Evolutionary conservation across 23 red algal species (phyloP), one percentile per base, ranked within the genome.

Genomic region (Gracilaria domingensis): DNA sequence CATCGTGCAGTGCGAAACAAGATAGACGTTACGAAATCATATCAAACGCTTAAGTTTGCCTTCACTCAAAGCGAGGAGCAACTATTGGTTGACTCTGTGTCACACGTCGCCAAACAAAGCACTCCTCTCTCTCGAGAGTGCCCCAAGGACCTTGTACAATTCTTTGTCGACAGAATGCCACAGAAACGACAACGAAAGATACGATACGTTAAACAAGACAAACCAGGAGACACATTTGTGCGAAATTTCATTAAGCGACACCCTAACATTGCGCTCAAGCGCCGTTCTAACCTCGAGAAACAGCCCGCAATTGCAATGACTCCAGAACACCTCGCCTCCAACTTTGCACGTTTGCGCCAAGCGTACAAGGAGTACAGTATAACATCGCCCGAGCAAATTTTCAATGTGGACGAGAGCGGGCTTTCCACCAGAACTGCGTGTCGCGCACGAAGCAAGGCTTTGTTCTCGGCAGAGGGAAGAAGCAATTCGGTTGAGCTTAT

Each of bases 401-500:
- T 73, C 20, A 73, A 44, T n/a, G 28, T 17, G 12, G 14, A 73
- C 38, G 30, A 73, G 20, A 73, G 67, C 18, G 34, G 67, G 1
- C 44, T 73, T 42, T 73, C 67, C 5, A 73, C 67, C 1, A n/a
- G 35, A 23, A 73, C 67, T 1, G 67, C 67, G 34, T n/a, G 11
- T 18, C 73, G 30, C 14, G 73, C 73, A 12, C 25, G 37, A 45
- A 45, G 42, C 13, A 45, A 78, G 28, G 30, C n/a, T 11, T 36
- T 78, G 12, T 45, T 34, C 8, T 11, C 28, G 8, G 25, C 73
- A 29, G 13, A 53, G 18, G 30, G 73, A 23, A 11, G 37, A 11
- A 51, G 42, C 13, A 78, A 78, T 78, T 78, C 73, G 13, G 47
- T 35, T 40, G 73, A 78, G 12, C 37, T 78, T 32, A 78, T 48